phyloP scores from a whole-genome alignment of 169 alveolate species.

The Eimeria sp. region DNA sequence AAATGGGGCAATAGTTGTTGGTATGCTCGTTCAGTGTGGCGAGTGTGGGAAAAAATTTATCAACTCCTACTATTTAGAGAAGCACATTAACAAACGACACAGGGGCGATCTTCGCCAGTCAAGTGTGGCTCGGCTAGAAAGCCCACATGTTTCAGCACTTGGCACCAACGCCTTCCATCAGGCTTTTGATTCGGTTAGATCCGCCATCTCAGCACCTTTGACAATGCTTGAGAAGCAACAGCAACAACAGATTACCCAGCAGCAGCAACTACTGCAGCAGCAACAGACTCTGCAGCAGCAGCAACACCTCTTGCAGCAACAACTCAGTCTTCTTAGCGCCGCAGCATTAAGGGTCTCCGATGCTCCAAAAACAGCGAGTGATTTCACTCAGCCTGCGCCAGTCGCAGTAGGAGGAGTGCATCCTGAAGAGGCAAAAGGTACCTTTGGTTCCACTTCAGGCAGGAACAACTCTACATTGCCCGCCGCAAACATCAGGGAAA shows the following conservation, averaged over 20 bases:
- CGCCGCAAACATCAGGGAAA: background rate
- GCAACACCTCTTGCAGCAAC: constrained; percentile 69
- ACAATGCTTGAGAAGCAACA: constrained; percentile 57
- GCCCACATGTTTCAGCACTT: constrained; percentile 16
- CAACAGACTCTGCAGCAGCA: constrained; percentile 68
- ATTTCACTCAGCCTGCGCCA: background rate
- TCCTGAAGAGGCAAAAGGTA: constrained; percentile 18
- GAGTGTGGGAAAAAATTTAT: constrained; percentile 82
- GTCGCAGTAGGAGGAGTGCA: constrained; percentile 8
- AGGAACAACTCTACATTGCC: constrained; percentile 10
- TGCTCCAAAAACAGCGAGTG: background rate
- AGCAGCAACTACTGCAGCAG: constrained; percentile 70
- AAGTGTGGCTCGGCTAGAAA: background rate
- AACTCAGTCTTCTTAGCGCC: constrained; percentile 62
- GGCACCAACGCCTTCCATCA: constrained; percentile 14
- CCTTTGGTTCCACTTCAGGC: background rate
- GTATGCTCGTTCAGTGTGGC: constrained; percentile 82
- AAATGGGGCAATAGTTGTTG: constrained; percentile 79
- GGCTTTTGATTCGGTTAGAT: constrained; percentile 1
- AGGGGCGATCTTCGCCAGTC: constrained; percentile 42
- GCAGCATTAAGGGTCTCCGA: constrained; percentile 56
- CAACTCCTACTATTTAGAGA: constrained; percentile 78
- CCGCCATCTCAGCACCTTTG: constrained; percentile 38
- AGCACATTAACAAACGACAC: constrained; percentile 78
- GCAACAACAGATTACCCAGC: constrained; percentile 59